A percentile compares a stretch with the other conserved stretches of the same genome.
Conservation (phyloP, 768 basidiomycete species). For the Exsudoporus frostii region DNA sequence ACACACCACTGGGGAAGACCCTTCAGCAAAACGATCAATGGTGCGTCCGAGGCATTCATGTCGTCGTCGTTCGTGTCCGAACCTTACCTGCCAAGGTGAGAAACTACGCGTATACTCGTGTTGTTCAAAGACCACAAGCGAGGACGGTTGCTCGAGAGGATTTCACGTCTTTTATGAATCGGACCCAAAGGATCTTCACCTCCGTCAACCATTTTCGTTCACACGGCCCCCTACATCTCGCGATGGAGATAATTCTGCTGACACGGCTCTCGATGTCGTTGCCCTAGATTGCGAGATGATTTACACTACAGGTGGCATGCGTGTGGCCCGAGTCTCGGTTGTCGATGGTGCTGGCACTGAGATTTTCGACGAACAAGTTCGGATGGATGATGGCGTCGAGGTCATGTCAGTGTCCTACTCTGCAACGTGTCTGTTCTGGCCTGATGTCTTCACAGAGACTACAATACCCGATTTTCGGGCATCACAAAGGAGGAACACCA, state of each 20-base stretch:
- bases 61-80: neutral
- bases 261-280: slow-evolving; percentile 65
- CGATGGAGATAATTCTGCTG: slow-evolving; percentile 10
- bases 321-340: slow-evolving; percentile 86
- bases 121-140: slow-evolving; percentile 60
- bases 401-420: slow-evolving; percentile 54
- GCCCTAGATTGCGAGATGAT: slow-evolving; percentile 98
- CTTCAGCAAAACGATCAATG: slow-evolving; percentile 58
- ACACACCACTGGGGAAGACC: slow-evolving; percentile 81
- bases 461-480: slow-evolving; percentile 89
- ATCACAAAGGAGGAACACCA: slow-evolving; percentile 58
- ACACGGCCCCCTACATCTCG: slow-evolving; percentile 25
- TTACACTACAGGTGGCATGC: slow-evolving; percentile 90
- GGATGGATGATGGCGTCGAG: slow-evolving; percentile 77
- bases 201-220: slow-evolving; percentile 69
- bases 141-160: slow-evolving; percentile 71
- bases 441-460: slow-evolving; percentile 55
- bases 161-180: slow-evolving; percentile 91
- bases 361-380: slow-evolving; percentile 79
- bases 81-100: slow-evolving; percentile 47
- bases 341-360: slow-evolving; percentile 71
- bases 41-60: slow-evolving; percentile 36
- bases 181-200: slow-evolving; percentile 60
- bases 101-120: slow-evolving; percentile 71
- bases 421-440: neutral